These are phyloP conservation scores for Calycina herbarum DNA, from an alignment of 2,329 filamentous ascomycete genomes.

Conservation along the genomic window DNA sequence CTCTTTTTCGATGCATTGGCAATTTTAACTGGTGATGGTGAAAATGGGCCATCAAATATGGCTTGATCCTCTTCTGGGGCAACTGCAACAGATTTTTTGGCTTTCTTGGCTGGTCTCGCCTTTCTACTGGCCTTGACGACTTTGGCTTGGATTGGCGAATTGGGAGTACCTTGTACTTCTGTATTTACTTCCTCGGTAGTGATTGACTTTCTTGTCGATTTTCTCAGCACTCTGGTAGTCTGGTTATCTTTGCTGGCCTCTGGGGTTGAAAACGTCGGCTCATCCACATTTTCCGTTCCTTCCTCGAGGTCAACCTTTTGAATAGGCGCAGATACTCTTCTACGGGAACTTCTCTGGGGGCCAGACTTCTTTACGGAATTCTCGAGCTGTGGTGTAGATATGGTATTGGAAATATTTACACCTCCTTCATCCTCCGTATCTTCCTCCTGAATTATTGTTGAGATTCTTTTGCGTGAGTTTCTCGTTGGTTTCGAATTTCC, in stretches of 20 bases:
- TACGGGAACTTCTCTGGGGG: neutral
- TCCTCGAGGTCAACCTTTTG: neutral
- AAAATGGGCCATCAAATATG: constrained; percentile 29
- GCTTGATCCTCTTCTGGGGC: constrained; percentile 3
- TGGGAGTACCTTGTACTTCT: neutral
- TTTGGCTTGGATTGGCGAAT: neutral
- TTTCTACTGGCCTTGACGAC: neutral
- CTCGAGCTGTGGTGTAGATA: neutral
- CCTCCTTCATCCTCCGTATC: neutral
- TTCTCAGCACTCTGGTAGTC: neutral
- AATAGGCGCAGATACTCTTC: neutral
- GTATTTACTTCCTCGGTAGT: neutral
- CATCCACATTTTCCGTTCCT: neutral
- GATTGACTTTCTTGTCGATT: neutral
- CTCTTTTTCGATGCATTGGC: neutral
- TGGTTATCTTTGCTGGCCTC: too few relatives aligned
- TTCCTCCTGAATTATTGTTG: neutral
- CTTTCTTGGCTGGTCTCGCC: neutral
- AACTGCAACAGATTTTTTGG: neutral
- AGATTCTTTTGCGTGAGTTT: neutral
- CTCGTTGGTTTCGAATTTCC: neutral
- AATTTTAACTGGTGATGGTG: constrained; percentile 12
- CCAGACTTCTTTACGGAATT: neutral
- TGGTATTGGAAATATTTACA: neutral
- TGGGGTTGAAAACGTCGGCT: neutral